Base-by-base conservation (phyloP, 2,329 filamentous ascomycete species). In the Cylindrodendrum hubeiense region DNA sequence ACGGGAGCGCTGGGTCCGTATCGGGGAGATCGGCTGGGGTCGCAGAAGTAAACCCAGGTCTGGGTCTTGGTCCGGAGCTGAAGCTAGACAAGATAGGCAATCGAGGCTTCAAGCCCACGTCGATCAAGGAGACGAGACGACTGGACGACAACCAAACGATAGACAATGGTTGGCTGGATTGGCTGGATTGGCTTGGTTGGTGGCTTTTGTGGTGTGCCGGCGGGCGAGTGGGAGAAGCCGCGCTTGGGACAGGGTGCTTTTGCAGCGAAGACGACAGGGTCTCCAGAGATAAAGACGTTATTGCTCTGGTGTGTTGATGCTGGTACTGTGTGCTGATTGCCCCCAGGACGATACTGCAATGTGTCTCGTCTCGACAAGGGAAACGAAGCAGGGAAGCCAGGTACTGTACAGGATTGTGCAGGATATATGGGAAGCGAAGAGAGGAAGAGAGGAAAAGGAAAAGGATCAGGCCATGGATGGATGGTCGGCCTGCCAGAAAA, bases 1-100 rank as follows among this genome's bases (percentile, higher is more conserved):
- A 60, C 54, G 65, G 63, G 60, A 60, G 65, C 56, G 52, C 70
- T 58, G 66, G 67, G 73, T 70, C 63, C 58, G 63, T 69, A 74
- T 74, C 63, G 54, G 68, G 61, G 65, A 65, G 69, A 43, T 59
- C 60, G 55, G 61, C 30, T 59, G 58, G 55, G 47, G 58, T 59
- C 53, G 52, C 56, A 30, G 41, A 64, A 9, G n/a, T 19, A 28
- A 55, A 22, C 37, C 52, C 24, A 8, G 50, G 50, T 37, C 41
- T n/a, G 34, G 47, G 30, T 17, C 26, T 44, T 22, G 21, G 22
- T 47, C 39, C 46, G 26, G 53, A 33, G 44, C 30, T 39, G 44
- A 60, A 26, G 47, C 63, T 66, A 66, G 54, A 43, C 59, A 60
- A 43, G 60, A 50, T 63, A 60, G 54, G 59, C 37, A 66, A 47